phyloP scores from a whole-genome alignment of 2,329 filamentous ascomycete species.

The Monilinia fructicola region DNA sequence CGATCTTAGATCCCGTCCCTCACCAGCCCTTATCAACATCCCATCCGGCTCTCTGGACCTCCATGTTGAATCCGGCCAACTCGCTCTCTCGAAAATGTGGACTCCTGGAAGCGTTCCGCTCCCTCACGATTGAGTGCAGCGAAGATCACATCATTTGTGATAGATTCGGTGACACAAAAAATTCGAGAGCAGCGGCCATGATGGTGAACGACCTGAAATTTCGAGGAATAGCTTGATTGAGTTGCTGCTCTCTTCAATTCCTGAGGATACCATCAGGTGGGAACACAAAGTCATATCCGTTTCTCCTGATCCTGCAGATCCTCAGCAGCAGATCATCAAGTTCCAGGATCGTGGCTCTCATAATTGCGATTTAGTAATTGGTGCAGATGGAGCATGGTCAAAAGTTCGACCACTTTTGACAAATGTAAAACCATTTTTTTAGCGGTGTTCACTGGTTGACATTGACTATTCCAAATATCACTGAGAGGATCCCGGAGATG shows the following conservation, averaged over 20 bases:
- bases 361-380: constrained; percentile 43
- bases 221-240: constrained; percentile 34
- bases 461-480: constrained; percentile 27
- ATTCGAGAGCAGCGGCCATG: constrained; percentile 32
- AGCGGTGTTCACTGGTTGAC: constrained; percentile 26
- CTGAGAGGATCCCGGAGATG: constrained; percentile 23
- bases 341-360: constrained; percentile 20
- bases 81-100: constrained; percentile 48
- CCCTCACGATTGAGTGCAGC: constrained; percentile 46
- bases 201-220: constrained; percentile 33
- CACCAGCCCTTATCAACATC: constrained; percentile 32
- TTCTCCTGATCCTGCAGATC: neutral
- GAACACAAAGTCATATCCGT: constrained; percentile 22
- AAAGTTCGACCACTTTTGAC: constrained; percentile 41
- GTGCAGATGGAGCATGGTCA: constrained; percentile 49
- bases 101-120: constrained; percentile 47
- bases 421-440: constrained; percentile 30
- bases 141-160: constrained; percentile 44
- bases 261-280: constrained; percentile 32
- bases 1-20: constrained; percentile 41
- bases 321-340: constrained; percentile 15
- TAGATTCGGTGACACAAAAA: constrained; percentile 34
- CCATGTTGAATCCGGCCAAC: constrained; percentile 48
- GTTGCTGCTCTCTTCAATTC: constrained; percentile 32
- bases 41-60: constrained; percentile 51